Evolutionary conservation across 1,139 yeast species (phyloP).

Genomic region (Kodamaea ohmeri): DNA sequence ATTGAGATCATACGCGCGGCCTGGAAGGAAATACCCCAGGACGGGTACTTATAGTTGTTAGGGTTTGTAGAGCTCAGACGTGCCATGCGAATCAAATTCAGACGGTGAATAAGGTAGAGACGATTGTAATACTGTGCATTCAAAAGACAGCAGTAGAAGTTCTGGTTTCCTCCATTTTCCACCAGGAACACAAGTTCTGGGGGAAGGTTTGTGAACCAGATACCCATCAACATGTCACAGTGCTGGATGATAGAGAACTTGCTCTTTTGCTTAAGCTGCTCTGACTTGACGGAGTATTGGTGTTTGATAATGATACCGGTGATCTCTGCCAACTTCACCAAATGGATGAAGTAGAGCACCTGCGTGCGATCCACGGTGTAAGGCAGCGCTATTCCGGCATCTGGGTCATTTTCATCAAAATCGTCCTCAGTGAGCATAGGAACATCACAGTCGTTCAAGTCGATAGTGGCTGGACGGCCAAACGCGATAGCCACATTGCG

Average conservation of each 20-base stretch:
- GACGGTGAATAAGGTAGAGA: slow-evolving; percentile 67
- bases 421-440: slow-evolving; percentile 69
- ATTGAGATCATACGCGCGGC: slow-evolving; percentile 79
- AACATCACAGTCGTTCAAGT: slow-evolving; percentile 74
- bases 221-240: slow-evolving; percentile 78
- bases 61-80: slow-evolving; percentile 41
- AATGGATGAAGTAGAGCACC: slow-evolving; percentile 58
- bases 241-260: slow-evolving; percentile 60
- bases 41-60: slow-evolving; percentile 60
- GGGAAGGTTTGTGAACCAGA: slow-evolving; percentile 74
- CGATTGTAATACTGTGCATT: slow-evolving; percentile 75
- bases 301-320: slow-evolving; percentile 70
- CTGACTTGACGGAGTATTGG: slow-evolving; percentile 71
- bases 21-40: slow-evolving; percentile 84
- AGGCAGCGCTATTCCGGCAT: slow-evolving; percentile 37
- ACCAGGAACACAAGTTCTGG: slow-evolving; percentile 61
- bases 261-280: slow-evolving; percentile 46
- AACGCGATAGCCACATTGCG: slow-evolving; percentile 70
- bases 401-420: slow-evolving; percentile 58
- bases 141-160: slow-evolving; percentile 57
- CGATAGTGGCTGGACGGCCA: slow-evolving; percentile 71
- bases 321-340: slow-evolving; percentile 69
- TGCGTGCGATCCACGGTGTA: slow-evolving; percentile 49
- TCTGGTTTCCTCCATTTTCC: slow-evolving; percentile 51
- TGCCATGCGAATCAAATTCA: slow-evolving; percentile 59